A percentile compares a stretch with the other conserved stretches of the same genome.
phyloP scores from a whole-genome alignment of 768 basidiomycete genomes.

The Macrolepiota dolichaula region DNA sequence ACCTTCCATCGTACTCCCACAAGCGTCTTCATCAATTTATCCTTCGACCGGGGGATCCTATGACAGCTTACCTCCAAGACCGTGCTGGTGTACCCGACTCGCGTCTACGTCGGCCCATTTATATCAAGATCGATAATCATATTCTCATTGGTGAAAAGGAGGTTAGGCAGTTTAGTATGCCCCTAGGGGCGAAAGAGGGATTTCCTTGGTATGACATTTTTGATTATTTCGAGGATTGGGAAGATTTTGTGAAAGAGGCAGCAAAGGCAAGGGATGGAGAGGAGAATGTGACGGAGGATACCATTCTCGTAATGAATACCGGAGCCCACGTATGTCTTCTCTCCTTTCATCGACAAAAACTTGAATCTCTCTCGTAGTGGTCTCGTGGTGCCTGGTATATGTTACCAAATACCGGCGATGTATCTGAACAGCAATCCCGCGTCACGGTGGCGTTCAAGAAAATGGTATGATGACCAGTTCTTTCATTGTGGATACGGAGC shows the following conservation, averaged over 20 bases:
- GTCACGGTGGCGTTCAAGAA: slow-evolving; percentile 11
- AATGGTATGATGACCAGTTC: slow-evolving; percentile 9
- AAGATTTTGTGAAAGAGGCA: slow-evolving; percentile 10
- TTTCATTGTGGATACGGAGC: no score
- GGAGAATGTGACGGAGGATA: slow-evolving; percentile 13
- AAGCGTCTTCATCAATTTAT: slow-evolving; percentile 9
- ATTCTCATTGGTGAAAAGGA: slow-evolving; percentile 15
- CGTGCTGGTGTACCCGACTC: slow-evolving; percentile 16
- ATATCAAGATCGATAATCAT: slow-evolving; percentile 16
- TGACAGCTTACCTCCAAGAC: slow-evolving; percentile 13
- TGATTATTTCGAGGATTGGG: slow-evolving; percentile 16
- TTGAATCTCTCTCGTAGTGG: slow-evolving; percentile 6
- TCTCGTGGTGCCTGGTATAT: slow-evolving; percentile 15
- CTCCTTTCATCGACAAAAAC: neutral
- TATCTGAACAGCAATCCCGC: slow-evolving; percentile 5
- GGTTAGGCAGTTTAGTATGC: slow-evolving; percentile 9
- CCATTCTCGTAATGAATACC: slow-evolving; percentile 14
- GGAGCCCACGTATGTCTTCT: slow-evolving; percentile 13
- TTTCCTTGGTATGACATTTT: slow-evolving; percentile 13
- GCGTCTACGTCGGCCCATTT: slow-evolving; percentile 12
- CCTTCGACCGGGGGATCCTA: slow-evolving; percentile 8
- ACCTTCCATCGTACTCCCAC: slow-evolving; percentile 7
- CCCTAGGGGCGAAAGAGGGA: slow-evolving; percentile 10
- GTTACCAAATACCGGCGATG: slow-evolving; percentile 10
- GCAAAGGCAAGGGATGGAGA: slow-evolving; percentile 9